Evolutionary conservation across 805 yeast genomes (phyloP).

Genomic region (Peterozyma toletana): DNA sequence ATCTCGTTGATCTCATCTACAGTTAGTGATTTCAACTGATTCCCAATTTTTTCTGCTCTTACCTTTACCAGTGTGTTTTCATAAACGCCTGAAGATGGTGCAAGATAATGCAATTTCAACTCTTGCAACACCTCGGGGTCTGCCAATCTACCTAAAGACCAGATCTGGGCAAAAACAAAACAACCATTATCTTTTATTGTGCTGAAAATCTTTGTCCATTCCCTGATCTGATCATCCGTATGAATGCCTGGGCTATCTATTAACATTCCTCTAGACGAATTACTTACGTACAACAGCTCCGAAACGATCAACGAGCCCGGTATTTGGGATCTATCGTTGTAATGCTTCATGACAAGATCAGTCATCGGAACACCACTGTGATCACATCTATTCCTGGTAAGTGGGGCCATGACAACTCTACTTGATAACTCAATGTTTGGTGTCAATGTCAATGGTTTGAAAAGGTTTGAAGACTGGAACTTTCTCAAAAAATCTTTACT

Average conservation of each 20-base stretch:
- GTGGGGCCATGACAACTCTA: slow-evolving; percentile 26
- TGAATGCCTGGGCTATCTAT: slow-evolving; percentile 37
- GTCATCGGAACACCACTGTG: slow-evolving; percentile 30
- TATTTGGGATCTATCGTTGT: slow-evolving; percentile 42
- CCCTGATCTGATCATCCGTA: slow-evolving; percentile 30
- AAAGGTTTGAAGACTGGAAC: slow-evolving; percentile 15
- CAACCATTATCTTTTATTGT: slow-evolving; percentile 39
- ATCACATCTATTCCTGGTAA: slow-evolving; percentile 34
- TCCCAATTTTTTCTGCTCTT: slow-evolving; percentile 1
- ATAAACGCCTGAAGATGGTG: slow-evolving; percentile 30
- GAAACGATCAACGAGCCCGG: slow-evolving; percentile 52
- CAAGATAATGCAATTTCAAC: slow-evolving; percentile 29
- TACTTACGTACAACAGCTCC: slow-evolving; percentile 11
- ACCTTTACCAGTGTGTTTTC: slow-evolving; percentile 10
- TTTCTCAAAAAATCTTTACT: background rate
- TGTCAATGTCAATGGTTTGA: slow-evolving; percentile 21
- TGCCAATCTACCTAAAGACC: slow-evolving; percentile 32
- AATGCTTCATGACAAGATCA: slow-evolving; percentile 41
- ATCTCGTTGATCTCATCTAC: slow-evolving; percentile 24
- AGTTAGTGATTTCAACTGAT: slow-evolving; percentile 25
- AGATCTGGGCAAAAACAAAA: slow-evolving; percentile 34
- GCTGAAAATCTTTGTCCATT: slow-evolving; percentile 34
- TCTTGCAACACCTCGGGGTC: slow-evolving; percentile 21
- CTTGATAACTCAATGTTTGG: slow-evolving; percentile 20
- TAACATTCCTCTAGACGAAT: slow-evolving; percentile 24